A percentile compares a stretch with the other conserved stretches of the same genome.
phyloP scores from a whole-genome alignment of 192 early-diverging fungal genomes.

The Gorgonomyces haynaldii region DNA sequence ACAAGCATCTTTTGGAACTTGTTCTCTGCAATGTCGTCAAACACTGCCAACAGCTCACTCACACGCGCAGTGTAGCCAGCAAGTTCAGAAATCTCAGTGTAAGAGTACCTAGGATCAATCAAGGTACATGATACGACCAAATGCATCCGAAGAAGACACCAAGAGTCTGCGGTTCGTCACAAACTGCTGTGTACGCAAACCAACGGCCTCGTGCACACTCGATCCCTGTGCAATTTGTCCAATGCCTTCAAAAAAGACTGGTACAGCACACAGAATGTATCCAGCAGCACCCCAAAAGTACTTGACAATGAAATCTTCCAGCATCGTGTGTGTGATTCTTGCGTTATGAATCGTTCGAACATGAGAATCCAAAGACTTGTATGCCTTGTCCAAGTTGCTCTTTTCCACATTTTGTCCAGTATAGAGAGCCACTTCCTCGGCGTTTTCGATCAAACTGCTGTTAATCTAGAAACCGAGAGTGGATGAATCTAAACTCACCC shows the following conservation, averaged over 20 bases:
- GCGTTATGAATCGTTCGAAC: slow-evolving; percentile 74
- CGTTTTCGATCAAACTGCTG: slow-evolving; percentile 86
- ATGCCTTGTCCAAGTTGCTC: slow-evolving; percentile 64
- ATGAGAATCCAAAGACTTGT: slow-evolving; percentile 70
- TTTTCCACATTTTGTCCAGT: slow-evolving; percentile 76
- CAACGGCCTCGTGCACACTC: slow-evolving; percentile 16
- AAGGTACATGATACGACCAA: slow-evolving; percentile 78
- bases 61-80: slow-evolving; percentile 92
- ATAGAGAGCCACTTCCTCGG: slow-evolving; percentile 92
- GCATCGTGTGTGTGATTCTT: slow-evolving; percentile 84
- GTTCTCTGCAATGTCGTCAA: slow-evolving; percentile 76
- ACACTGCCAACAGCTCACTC: slow-evolving; percentile 67
- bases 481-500: slow-evolving; percentile 91
- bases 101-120: slow-evolving; percentile 70
- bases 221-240: slow-evolving; percentile 3
- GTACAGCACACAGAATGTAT: slow-evolving; percentile 71
- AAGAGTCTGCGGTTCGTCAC: slow-evolving; percentile 69
- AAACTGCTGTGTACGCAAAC: slow-evolving; percentile 7
- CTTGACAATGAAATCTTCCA: slow-evolving; percentile 97
- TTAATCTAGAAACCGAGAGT: slow-evolving; percentile 86
- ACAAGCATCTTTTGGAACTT: slow-evolving; percentile 65
- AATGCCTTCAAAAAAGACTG: slow-evolving; percentile 59
- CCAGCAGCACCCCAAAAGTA: slow-evolving; percentile 96
- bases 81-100: slow-evolving; percentile 88
- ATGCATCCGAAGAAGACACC: slow-evolving; percentile 80